Base-by-base conservation (phyloP, 805 yeast species). In the Vanderwaltozyma polyspora region DNA sequence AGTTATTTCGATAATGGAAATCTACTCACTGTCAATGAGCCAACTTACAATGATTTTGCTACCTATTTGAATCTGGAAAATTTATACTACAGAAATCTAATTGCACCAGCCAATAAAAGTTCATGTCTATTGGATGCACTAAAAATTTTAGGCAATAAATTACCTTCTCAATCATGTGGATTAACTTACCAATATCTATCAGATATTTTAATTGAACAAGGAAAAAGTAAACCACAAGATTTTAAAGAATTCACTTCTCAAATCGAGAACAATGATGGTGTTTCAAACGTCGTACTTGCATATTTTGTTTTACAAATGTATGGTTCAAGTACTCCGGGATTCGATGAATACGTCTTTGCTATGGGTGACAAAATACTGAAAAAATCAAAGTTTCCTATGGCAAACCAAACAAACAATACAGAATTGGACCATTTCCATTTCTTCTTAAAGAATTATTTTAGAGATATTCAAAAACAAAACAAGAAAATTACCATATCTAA, bases 301-400 rank as follows among this genome's bases (percentile, higher is more conserved):
- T 25, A 4, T n/a, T 28, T 35, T 19, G 22, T 14, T 21, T 34
- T 33, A 31, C 33, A 6, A 19, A 31, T 30, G 22, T 35, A 13
- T 32, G 26, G 19, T 26, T 32, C n/a, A 19, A 26, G 18, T 22
- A 32, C 26, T 28, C 19, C 27, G 10, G 36, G 29, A 16, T 16
- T 35, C 12, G 57, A 54, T 22, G 34, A 34, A 4, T 35, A 39
- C 8, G 41, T 49, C 4, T 25, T 53, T 6, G 12, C 35, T 1
- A 24, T 45, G 17, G 49, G 49, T 9, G 31, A 43, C 1, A 13
- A 25, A 3, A 11, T 57, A 2, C 28, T 64, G 14, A 34, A 49
- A 2, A 29, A 43, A 0, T 40, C 62, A 2, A 46, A 49, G 7
- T 72, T 72, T 40, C 78, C 78, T 0, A 55, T 49, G 21, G 72